Evolutionary conservation across 495 filamentous ascomycete genomes (phyloP).

Genomic region (Daldinia vernicosa): DNA sequence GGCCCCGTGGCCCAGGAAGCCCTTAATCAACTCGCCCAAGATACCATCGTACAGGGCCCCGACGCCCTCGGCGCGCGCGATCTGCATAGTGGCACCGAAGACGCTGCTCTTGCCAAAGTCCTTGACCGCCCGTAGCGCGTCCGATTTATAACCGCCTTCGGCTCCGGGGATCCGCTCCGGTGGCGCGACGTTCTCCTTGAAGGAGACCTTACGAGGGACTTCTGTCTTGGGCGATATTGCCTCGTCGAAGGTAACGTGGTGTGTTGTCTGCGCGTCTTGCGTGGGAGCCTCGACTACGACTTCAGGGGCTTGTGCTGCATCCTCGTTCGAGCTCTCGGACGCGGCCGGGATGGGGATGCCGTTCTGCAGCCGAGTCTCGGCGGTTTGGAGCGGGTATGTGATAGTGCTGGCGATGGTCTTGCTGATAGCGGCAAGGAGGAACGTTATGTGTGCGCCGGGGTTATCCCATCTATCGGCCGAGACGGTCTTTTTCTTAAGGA

Average conservation of each 20-base stretch:
- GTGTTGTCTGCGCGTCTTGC: neutral
- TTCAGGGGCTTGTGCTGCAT: neutral
- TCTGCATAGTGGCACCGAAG: constrained; percentile 68
- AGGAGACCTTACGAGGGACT: neutral
- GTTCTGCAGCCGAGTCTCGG: constrained; percentile 76
- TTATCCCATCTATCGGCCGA: constrained; percentile 59
- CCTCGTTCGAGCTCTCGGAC: constrained; percentile 36
- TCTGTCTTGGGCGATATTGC: constrained; percentile 3
- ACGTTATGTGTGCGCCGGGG: constrained; percentile 55
- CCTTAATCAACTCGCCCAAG: constrained; percentile 78
- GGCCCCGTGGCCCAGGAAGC: constrained; percentile 85
- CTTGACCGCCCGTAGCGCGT: constrained; percentile 28
- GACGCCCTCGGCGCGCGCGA: constrained; percentile 73
- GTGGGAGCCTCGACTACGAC: constrained; percentile 1
- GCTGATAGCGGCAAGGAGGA: constrained; percentile 81
- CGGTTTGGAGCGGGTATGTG: constrained; percentile 88
- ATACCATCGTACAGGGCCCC: constrained; percentile 80
- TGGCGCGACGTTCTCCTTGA: constrained; percentile 12
- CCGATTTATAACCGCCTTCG: constrained; percentile 14
- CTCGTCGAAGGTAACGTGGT: constrained; percentile 7
- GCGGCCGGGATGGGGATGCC: constrained; percentile 47
- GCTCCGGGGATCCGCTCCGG: constrained; percentile 29
- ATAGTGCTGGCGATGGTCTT: constrained; percentile 81
- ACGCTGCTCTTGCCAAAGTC: constrained; percentile 59
- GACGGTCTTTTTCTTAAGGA: constrained; percentile 68